phyloP scores from a whole-genome alignment of 73 alveolate species.

The Breviolum minutum region DNA sequence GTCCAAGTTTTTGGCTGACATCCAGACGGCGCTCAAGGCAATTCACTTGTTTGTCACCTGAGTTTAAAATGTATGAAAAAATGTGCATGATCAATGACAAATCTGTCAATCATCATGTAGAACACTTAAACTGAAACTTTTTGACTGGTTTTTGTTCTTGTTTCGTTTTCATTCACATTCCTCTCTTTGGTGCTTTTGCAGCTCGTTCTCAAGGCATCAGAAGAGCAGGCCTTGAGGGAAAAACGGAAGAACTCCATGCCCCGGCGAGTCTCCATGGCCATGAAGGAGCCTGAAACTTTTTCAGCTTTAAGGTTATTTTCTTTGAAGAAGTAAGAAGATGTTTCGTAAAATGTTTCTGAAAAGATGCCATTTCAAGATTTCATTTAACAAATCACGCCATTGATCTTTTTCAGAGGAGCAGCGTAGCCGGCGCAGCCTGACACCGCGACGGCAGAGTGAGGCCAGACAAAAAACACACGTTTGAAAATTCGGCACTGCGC shows the following conservation, averaged over 20 bases:
- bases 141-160: background rate
- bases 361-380: too few relatives aligned
- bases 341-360: too few relatives aligned
- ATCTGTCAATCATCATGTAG: too few relatives aligned
- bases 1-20: constrained; percentile 46
- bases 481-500: too few relatives aligned
- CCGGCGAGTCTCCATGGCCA: constrained; percentile 50
- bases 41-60: background rate
- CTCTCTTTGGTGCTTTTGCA: too few relatives aligned
- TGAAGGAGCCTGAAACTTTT: background rate
- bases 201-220: background rate
- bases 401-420: background rate
- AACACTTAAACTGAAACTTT: too few relatives aligned
- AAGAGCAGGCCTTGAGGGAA: constrained; percentile 63
- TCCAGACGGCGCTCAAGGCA: constrained; percentile 54
- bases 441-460: constrained; percentile 76
- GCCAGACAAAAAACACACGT: too few relatives aligned
- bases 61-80: too few relatives aligned
- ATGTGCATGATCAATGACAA: too few relatives aligned
- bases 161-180: background rate
- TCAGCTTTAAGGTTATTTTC: background rate
- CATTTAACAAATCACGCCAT: background rate
- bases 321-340: too few relatives aligned
- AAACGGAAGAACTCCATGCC: constrained; percentile 75
- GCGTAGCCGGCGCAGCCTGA: constrained; percentile 78